These are phyloP conservation scores for Shiraia bambusicola DNA, from an alignment of 2,329 filamentous ascomycete species.

Conservation along the genomic window DNA sequence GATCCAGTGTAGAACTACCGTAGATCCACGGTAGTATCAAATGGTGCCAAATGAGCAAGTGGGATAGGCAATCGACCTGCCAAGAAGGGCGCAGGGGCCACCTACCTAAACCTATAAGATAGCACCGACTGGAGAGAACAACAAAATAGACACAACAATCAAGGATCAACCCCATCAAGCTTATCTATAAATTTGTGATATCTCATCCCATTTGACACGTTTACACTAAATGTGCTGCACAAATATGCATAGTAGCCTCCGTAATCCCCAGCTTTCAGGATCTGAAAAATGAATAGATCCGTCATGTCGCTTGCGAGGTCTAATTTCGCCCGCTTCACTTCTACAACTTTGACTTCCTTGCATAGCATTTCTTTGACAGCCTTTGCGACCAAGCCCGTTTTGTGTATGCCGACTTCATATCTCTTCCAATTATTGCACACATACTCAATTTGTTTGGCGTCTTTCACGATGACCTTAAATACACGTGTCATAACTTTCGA, in stretches of 20 bases:
- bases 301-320: slow-evolving; percentile 6
- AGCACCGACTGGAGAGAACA: too few species aligned
- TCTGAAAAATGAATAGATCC: slow-evolving; percentile 8
- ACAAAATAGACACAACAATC: too few species aligned
- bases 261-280: slow-evolving; percentile 7
- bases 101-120: too few species aligned
- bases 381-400: not conserved
- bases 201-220: too few species aligned
- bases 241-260: slow-evolving; percentile 6
- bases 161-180: too few species aligned
- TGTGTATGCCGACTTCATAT: slow-evolving; percentile 1
- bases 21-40: too few species aligned
- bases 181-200: too few species aligned
- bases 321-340: slow-evolving; percentile 4
- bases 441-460: slow-evolving; percentile 6
- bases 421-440: slow-evolving; percentile 5
- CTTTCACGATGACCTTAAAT: slow-evolving; percentile 3
- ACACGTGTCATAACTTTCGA: slow-evolving; percentile 4
- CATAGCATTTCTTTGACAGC: slow-evolving; percentile 4
- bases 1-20: too few species aligned
- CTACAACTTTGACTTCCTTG: slow-evolving; percentile 1
- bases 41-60: too few species aligned
- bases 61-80: too few species aligned
- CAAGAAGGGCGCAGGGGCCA: too few species aligned
- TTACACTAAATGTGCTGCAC: slow-evolving; percentile 2